A percentile compares a stretch with the other conserved stretches of the same genome.
Conservation (phyloP, 2,329 filamentous ascomycete species). For the Alternaria brassicicola region DNA sequence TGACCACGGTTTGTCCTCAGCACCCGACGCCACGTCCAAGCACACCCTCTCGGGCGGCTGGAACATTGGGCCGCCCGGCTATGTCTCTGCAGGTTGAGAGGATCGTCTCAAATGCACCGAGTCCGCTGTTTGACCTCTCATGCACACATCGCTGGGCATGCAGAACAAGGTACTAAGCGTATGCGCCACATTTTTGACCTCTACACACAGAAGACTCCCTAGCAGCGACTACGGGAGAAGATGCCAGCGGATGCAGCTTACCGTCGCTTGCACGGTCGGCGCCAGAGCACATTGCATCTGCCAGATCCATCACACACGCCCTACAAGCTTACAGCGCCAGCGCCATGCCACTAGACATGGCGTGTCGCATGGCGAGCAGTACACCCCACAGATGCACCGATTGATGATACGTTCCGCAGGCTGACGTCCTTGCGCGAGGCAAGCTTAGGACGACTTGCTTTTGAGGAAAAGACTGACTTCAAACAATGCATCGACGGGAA, state of each 20-base stretch:
- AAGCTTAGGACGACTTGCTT: constrained; percentile 19
- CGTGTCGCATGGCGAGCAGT: constrained; percentile 24
- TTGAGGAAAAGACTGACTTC: constrained; percentile 11
- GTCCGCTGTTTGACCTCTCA: constrained; percentile 37
- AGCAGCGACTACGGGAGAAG: constrained; percentile 11
- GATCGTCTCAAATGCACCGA: constrained; percentile 32
- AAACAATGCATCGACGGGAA: constrained; percentile 14
- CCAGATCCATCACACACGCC: constrained; percentile 31
- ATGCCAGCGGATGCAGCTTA: constrained; percentile 28
- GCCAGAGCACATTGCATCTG: constrained; percentile 31
- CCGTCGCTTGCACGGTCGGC: constrained; percentile 17
- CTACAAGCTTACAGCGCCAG: constrained; percentile 24
- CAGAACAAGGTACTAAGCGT: not conserved
- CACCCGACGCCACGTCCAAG: constrained; percentile 35
- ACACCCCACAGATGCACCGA: constrained; percentile 18
- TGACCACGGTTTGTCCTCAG: constrained; percentile 21
- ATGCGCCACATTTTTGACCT: constrained; percentile 4
- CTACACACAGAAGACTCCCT: constrained; percentile 7
- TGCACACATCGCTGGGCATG: constrained; percentile 18
- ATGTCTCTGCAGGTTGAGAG: constrained; percentile 21
- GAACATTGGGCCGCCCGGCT: constrained; percentile 22
- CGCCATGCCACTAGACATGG: constrained; percentile 24
- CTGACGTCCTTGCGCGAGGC: constrained; percentile 16
- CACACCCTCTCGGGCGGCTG: constrained; percentile 30
- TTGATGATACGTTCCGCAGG: constrained; percentile 24